phyloP scores from a whole-genome alignment of 1,284 basidiomycete species.

The Tilletia walkeri region DNA sequence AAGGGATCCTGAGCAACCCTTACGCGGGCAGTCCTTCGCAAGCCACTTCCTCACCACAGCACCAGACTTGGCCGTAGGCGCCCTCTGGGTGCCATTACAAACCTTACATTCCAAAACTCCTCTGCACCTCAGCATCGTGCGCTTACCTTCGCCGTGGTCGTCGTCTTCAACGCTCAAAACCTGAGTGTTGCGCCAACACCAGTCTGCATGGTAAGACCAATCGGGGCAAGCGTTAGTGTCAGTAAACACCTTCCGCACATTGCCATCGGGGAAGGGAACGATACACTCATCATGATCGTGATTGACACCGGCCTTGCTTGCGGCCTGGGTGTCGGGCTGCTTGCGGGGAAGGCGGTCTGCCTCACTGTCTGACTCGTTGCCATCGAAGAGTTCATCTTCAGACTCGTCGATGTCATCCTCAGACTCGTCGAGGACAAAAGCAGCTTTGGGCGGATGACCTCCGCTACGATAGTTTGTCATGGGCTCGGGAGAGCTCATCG shows the following conservation, averaged over 20 bases:
- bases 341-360: no score
- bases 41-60: background rate
- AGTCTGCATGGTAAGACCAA: conserved; percentile 6
- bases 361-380: no score
- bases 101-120: background rate
- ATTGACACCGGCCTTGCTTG: no score
- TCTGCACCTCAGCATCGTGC: background rate
- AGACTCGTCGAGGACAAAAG: no score
- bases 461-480: no score
- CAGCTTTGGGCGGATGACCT: no score
- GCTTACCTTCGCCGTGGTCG: background rate
- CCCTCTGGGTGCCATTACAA: background rate
- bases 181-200: conserved; percentile 1
- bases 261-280: conserved; percentile 14
- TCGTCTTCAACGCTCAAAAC: background rate
- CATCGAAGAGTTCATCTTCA: no score
- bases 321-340: no score
- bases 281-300: background rate
- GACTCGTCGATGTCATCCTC: no score
- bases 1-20: background rate
- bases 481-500: no score
- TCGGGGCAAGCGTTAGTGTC: background rate
- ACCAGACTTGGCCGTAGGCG: background rate
- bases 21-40: background rate
- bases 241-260: background rate